Evolutionary conservation across 2,329 filamentous ascomycete genomes (phyloP), one percentile per base, ranked within the genome.

Genomic region (Ophiostoma ips): DNA sequence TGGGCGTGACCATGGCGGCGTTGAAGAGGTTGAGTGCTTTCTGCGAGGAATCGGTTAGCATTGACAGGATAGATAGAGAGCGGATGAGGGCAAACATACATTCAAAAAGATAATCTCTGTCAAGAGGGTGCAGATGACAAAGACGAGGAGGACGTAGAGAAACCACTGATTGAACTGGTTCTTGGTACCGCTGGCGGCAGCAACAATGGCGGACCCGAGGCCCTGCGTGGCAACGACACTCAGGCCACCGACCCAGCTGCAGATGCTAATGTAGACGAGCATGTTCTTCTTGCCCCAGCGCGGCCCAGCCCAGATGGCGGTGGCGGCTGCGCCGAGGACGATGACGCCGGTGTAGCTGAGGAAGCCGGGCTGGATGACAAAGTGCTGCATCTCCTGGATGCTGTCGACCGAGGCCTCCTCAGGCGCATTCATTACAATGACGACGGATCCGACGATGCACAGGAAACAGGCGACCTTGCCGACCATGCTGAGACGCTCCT

Each of bases 1-100:
- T 98, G 1, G 92, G 92, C 0, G 92, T 98, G 53, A 98, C 92
- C 56, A 98, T 76, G 8, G 92, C 90, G 35, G 92, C 92, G 61
- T 98, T 96, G 73, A 90, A 96, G 46, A 98, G 68, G 62, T 98
- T 96, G 51, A 96, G 75, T 6, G 92, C 92, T 95, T 98, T 98
- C 89, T 28, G 24, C 5, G 24, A 8, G 24, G 24, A 8, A 55
- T 52, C 30, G 33, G n/a, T 36, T 44, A 50, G 38, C 12, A n/a
- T 12, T 18, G 3, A 13, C 10, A 7, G 8, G 19, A 5, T 5
- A 30, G 12, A 28, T 6, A n/a, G 9, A n/a, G 24, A 36, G 33
- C 21, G 16, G 3, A 38, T 18, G 15, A 12, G 2, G 24, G 2
- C 90, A 64, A 28, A 28, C 24, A 8, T 28, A 28, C 24, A 28